These are phyloP conservation scores for Phaeosphaeriaceae sp. DNA, from an alignment of 2,329 filamentous ascomycete species.

Conservation along the genomic window DNA sequence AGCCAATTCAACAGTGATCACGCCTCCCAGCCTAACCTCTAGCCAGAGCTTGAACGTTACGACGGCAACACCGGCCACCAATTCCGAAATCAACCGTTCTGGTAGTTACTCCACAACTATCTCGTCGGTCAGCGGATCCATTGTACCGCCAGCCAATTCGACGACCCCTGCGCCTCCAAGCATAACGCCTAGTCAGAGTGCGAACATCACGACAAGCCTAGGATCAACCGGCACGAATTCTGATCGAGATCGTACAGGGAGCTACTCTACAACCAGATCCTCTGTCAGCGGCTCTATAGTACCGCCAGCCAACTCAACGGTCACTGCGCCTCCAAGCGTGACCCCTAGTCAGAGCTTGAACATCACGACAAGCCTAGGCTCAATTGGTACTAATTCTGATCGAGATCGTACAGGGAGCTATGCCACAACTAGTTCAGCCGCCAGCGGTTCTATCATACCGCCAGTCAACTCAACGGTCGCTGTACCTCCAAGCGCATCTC, in stretches of 20 bases:
- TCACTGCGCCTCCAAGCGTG: background rate
- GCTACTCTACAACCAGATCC: background rate
- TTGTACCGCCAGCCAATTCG: background rate
- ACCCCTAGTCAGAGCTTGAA: conserved; percentile 5
- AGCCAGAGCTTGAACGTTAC: background rate
- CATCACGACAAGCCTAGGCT: background rate
- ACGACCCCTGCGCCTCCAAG: background rate
- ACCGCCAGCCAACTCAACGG: background rate
- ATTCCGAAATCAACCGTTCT: background rate
- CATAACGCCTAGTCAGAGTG: background rate
- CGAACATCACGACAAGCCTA: conserved; percentile 5
- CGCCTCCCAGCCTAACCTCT: background rate
- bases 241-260: background rate
- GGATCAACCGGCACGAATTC: background rate
- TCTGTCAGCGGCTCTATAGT: background rate
- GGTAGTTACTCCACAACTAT: background rate
- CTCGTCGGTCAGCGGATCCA: background rate
- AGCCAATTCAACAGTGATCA: no score
- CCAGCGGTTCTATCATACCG: background rate
- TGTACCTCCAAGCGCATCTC: background rate
- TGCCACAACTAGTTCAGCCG: background rate
- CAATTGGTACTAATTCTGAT: background rate
- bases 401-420: background rate
- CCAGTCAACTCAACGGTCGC: background rate
- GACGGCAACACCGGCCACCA: background rate